Evolutionary conservation across 176 grass and related monocot species (phyloP).

Genomic region (Carex cristatella): DNA sequence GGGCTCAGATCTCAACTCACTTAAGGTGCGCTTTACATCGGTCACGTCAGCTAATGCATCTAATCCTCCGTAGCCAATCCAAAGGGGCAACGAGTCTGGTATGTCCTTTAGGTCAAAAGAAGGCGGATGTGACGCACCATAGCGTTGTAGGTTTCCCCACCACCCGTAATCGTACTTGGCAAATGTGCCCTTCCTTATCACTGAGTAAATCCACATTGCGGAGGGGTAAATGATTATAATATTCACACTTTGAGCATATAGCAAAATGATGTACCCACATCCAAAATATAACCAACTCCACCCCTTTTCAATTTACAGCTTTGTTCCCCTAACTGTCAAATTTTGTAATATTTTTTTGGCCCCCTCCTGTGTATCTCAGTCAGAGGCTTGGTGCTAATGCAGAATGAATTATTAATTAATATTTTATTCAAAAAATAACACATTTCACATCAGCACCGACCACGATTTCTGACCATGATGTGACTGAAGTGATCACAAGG

Average conservation of each 20-base stretch:
- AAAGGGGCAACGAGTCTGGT: constrained; percentile 61
- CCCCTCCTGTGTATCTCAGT: not conserved
- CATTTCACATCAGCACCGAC: not conserved
- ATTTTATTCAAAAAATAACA: not conserved
- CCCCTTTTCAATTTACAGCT: too few relatives aligned
- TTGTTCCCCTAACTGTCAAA: not conserved
- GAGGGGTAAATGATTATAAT: not conserved
- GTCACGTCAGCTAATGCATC: constrained; percentile 73
- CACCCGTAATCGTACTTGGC: constrained; percentile 76
- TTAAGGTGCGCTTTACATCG: constrained; percentile 55
- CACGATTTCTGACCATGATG: not conserved
- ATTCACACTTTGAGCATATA: not conserved
- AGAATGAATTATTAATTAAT: not conserved
- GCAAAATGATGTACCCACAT: not conserved
- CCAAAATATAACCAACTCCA: not conserved
- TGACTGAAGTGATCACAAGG: not conserved
- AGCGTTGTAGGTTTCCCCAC: constrained; percentile 50
- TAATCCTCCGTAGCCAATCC: constrained; percentile 79
- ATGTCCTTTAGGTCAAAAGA: constrained; percentile 52
- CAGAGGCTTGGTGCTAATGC: not conserved
- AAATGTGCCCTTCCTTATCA: constrained; percentile 90
- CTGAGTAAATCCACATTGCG: constrained; percentile 20
- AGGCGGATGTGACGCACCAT: constrained; percentile 40
- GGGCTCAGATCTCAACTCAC: constrained; percentile 51
- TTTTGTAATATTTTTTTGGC: not conserved